Conservation (phyloP, 78 protist species). For the Dictyostelium brefeldianum region DNA sequence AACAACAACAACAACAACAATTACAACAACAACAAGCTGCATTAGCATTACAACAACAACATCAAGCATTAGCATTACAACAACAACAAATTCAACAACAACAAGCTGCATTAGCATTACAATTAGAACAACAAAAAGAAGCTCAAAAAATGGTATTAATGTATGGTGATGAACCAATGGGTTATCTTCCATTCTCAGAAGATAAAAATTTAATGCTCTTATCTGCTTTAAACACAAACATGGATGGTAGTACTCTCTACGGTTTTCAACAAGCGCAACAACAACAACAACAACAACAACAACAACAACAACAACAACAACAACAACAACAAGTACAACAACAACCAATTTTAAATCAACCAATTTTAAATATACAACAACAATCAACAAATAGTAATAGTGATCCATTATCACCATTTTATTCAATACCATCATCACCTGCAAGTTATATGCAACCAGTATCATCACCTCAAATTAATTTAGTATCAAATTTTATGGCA, state of each 20-base stretch:
- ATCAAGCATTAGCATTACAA: conserved; percentile 30
- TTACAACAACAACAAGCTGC: background rate
- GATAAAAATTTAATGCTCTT: conserved; percentile 42
- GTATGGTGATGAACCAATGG: conserved; percentile 19
- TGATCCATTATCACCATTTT: background rate
- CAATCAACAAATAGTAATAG: background rate
- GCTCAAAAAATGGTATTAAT: background rate
- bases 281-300: conserved; percentile 32
- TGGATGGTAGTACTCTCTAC: background rate
- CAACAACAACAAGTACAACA: conserved; percentile 4
- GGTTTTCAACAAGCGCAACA: conserved; percentile 11
- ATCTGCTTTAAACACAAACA: conserved; percentile 33
- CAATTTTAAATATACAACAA: background rate
- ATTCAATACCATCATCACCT: conserved; percentile 12
- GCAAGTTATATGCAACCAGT: background rate
- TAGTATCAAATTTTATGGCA: background rate
- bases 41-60: conserved; percentile 16
- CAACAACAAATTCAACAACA: conserved; percentile 23
- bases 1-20: background rate
- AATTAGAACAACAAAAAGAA: conserved; percentile 10
- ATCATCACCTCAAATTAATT: background rate
- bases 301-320: conserved; percentile 56
- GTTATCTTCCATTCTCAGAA: conserved; percentile 55
- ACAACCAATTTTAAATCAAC: background rate
- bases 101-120: conserved; percentile 9